Evolutionary conservation across 805 yeast species (phyloP), one percentile per base, ranked within the genome.

Genomic region (Zygoascus tannicola): DNA sequence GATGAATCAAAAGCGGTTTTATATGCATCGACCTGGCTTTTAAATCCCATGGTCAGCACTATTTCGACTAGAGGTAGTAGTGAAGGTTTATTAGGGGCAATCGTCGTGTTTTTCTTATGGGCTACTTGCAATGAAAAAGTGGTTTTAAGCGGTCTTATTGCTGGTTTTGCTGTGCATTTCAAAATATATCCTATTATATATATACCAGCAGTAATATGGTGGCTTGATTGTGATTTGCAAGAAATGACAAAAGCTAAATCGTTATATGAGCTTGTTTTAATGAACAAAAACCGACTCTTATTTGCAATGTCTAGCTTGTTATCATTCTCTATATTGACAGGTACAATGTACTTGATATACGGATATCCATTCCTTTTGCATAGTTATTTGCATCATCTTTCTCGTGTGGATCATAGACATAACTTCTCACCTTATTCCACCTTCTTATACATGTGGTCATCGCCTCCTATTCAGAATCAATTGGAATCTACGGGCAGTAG

Each of bases 1-100:
- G 47, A 58, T n/a, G 54, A 54, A 36, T 36, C 54, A 4, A 66
- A 65, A 38, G 66, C 68, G n/a, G 46, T 72, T 10, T 50, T 67
- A 4, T 67, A 78, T 35, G 61, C 79, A 10, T 62, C 81, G 2
- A 64, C 90, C 4, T 92, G 97, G 97, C 68, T 92, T 16, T 68
- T 86, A 52, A 92, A 92, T 59, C 97, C 98, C 14, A 84, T 92
- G 92, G 97, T 88, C 0, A 76, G 81, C 26, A 86, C 95, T 0
- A 92, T 92, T 40, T 80, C 90, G 51, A 86, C 97, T 0, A 70
- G 98, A 38, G 98, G 98, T 1, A 84, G 92, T 22, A 82, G 95
- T 0, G 98, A 92, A 57, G 87, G 96, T 49, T 70, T 92, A 1
- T 62, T 92, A 38, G 85, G 94, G 2, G 87, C 85, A 26, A 66